Evolutionary conservation across 1,139 yeast species (phyloP), one percentile per base, ranked within the genome.

Genomic region (Sporopachydermia cereana): DNA sequence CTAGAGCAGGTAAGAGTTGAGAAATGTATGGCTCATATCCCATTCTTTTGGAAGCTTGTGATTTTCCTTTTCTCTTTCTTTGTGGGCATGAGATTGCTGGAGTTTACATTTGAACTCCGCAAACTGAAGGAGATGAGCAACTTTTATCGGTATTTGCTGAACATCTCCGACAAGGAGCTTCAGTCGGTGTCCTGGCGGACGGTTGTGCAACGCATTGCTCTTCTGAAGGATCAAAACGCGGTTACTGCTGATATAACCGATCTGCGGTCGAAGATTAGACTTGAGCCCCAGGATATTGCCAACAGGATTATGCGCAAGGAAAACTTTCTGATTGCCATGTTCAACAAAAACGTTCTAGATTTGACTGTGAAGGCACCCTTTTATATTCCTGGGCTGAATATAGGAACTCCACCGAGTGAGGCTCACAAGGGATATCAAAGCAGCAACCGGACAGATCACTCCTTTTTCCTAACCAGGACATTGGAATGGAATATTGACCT

Each of bases 301-400:
- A 93, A 91, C 59, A 69, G 98, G 50, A 84, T 91, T 48, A 89
- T 91, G 98, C 71, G 99, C 47, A 83, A 81, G 53, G 98, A 93
- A 52, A 91, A 91, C 58, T 91, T 89, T 59, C 72, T 86, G 68
- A 85, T 91, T 57, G 96, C 96, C 0, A 66, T 91, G 56, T 78
- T 85, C 54, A 89, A 88, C 63, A 84, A 80, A 53, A 79, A 84
- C 50, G 67, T 89, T 0, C 63, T 91, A 41, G 83, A 84, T 54
- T 64, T 85, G 29, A 70, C 81, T 0, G 57, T 83, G 18, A 70
- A 73, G 1, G 53, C 72, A 3, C 83, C 84, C 0, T 55, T 72
- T 3, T 62, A 34, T 34, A 34, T 34, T 34, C 39, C 39, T 20
- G 22, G 39, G 22, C 17, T 34, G 39, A 34, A 16, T 9, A 25